Evolutionary conservation across 805 yeast genomes (phyloP), one percentile per base, ranked within the genome.

Genomic region (Scheffersomyces amazonensis): DNA sequence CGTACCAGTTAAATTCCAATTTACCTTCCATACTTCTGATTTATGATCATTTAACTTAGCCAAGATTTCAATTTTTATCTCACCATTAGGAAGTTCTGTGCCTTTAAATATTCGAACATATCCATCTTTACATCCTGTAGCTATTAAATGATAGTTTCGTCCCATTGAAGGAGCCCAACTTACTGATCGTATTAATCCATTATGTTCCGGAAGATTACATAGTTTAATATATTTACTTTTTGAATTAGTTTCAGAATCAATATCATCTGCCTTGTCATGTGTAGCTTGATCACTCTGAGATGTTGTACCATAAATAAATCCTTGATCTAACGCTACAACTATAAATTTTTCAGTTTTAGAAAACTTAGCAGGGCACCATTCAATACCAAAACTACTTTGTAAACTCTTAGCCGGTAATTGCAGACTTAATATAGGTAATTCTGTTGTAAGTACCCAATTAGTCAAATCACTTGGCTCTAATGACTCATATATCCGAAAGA

Each of bases 161-260:
- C 98, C 98, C 83, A 90, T 87, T 0, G 95, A 80, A 2, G 98
- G 96, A 0, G 98, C 98, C 99, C 99, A 91, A 21, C 90, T 75
- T 4, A 90, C 87, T 13, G 89, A 84, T 52, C 98, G 71, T 23
- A 91, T 87, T 29, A 91, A 71, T 2, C 96, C 96, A 37, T 77
- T 74, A 56, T 90, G 97, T 28, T 88, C 96, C 2, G 89, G 85
- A 17, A 91, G 67, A 43, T 77, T 78, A 23, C 84, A 79, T 0
- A 80, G 80, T 37, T 75, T 71, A 10, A 68, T 66, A 45, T 76
- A 71, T 51, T 75, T 81, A 12, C 49, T 44, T 22, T 42, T 31
- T 10, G 43, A 30, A 9, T 50, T 47, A 8, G 49, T 28, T 17
- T 39, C 41, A 5, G 24, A 23, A 15, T 42, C 41, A 5, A 37